Base-by-base conservation (phyloP, 2,329 filamentous ascomycete genomes). In the Aspergillus awamori region DNA sequence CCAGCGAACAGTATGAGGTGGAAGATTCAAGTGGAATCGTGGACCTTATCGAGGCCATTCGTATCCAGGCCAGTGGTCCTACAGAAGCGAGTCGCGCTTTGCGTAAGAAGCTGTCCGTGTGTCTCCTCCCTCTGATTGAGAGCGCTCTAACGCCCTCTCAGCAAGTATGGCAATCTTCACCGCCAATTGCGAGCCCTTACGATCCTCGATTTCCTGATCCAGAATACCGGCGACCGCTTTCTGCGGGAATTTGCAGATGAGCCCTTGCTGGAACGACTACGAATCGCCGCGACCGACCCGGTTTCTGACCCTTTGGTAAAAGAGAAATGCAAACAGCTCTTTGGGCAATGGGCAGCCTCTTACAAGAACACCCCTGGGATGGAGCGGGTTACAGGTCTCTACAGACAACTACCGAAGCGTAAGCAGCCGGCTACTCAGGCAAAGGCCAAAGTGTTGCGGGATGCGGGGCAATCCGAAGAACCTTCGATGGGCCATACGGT, bases 141-240 rank as follows among this genome's bases (percentile, higher is more conserved):
- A 49, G 10, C 26, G 52, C 28, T 57, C 61, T 68, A 54, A 69
- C 53, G 24, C 56, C 26, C 24, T 11, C 39, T 33, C 64, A 89
- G 87, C 39, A 99, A 99, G 81, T 98, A 99, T 78, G 95, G 95
- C 69, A 96, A 88, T 71, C 84, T 91, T n/a, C 94, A 98, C 77
- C 89, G 93, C 53, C 95, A 99, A 77, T 84, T 98, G 36, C 87
- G 95, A 62, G 91, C 95, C 38, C 85, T 99, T 22, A 89, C 90
- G 10, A 89, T 99, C 53, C 85, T 99, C 2, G 95, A 99, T 74
- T 93, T 91, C 45, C 83, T 99, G 41, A 95, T 99, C 63, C 92
- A 97, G 73, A 99, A 99, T 79, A 93, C 93, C 2, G 94, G 94
- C 1, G 84, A 89, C 11, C 87, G 89, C 11, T 97, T 98, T 73